Evolutionary conservation across 179 eudicot species (phyloP).

Genomic region (Spergularia azorica): DNA sequence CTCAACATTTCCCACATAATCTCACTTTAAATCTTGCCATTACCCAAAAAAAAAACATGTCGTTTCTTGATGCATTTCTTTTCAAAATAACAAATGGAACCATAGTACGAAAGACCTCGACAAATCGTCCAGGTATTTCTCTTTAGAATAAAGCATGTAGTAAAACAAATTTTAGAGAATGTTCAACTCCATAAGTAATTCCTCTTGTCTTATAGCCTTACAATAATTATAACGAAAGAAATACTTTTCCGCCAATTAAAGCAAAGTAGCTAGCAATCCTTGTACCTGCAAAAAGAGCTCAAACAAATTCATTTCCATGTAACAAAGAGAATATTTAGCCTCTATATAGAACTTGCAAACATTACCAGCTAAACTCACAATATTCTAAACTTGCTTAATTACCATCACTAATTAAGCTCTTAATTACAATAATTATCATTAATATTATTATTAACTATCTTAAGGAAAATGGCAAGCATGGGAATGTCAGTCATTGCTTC

Average conservation of each 20-base stretch:
- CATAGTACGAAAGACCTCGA: neutral
- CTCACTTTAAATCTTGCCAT: no score
- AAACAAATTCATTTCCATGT: no score
- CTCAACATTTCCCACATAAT: no score
- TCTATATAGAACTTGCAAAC: constrained; percentile 3
- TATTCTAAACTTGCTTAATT: neutral
- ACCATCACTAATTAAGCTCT: neutral
- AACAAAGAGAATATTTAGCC: neutral
- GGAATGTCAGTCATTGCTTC: constrained; percentile 6
- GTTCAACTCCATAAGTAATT: neutral
- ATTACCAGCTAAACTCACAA: neutral
- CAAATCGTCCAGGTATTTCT: neutral
- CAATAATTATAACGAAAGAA: neutral
- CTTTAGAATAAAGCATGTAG: constrained; percentile 6
- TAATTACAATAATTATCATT: neutral
- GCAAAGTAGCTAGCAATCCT: neutral
- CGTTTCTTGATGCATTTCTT: no score
- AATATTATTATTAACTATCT: neutral
- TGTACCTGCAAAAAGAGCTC: no score
- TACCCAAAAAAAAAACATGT: no score
- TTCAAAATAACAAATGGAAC: neutral
- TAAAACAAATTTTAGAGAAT: neutral
- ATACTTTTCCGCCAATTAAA: constrained; percentile 7
- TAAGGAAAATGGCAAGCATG: constrained; percentile 19
- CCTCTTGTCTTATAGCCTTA: neutral